A percentile compares a stretch with the other conserved stretches of the same genome.
Conservation (phyloP, 306 rosid species). For the Elaeagnus macrophylla region DNA sequence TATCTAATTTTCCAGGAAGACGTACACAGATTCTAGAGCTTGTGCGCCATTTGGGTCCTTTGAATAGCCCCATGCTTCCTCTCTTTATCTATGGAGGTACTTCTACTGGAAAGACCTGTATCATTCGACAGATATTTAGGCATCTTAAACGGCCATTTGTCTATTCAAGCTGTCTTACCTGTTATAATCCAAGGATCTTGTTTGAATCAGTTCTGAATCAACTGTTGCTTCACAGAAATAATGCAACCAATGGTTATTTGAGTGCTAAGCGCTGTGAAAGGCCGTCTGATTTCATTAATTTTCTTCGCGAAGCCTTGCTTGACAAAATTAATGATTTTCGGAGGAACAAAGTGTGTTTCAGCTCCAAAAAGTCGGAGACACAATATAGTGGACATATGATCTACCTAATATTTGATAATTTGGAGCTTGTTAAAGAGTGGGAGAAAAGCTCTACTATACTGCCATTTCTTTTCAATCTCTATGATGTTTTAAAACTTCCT, state of each 20-base stretch:
- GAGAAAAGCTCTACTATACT: conserved; percentile 65
- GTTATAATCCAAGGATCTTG: conserved; percentile 64
- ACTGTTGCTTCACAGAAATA: conserved; percentile 61
- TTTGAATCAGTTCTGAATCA: conserved; percentile 77
- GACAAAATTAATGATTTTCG: conserved; percentile 35
- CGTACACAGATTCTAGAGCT: conserved; percentile 55
- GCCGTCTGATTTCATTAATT: conserved; percentile 72
- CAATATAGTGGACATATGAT: conserved; percentile 57
- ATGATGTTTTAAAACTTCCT: conserved; percentile 63
- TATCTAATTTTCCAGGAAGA: conserved; percentile 62
- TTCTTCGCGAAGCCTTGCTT: conserved; percentile 67
- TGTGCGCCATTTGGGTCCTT: conserved; percentile 53
- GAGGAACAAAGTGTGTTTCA: conserved; percentile 30
- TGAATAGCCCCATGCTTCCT: conserved; percentile 74
- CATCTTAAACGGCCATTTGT: conserved; percentile 76
- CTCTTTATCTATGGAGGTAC: conserved; percentile 67
- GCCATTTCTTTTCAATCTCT: conserved; percentile 68
- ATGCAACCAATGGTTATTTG: conserved; percentile 23
- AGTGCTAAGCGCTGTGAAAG: conserved; percentile 51
- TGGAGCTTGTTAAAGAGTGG: conserved; percentile 81
- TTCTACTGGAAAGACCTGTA: conserved; percentile 78
- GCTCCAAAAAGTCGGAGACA: conserved; percentile 27
- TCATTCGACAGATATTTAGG: conserved; percentile 49
- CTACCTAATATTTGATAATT: conserved; percentile 74
- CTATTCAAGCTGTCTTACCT: conserved; percentile 75